Base-by-base conservation (phyloP, 1,284 basidiomycete genomes). In the Takashimella tepidaria region DNA sequence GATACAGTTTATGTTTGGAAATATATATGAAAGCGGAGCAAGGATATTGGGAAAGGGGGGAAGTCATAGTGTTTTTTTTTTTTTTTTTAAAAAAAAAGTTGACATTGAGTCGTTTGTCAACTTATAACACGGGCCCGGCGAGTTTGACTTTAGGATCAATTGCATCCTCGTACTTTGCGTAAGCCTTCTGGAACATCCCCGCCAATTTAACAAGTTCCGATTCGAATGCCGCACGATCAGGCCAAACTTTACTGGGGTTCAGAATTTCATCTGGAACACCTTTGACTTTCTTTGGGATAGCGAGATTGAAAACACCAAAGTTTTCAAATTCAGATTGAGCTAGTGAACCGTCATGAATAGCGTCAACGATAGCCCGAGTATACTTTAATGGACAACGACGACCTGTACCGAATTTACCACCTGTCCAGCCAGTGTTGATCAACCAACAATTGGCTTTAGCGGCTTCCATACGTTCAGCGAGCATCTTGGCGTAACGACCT, bases 391-490 rank as follows among this genome's bases (percentile, higher is more conserved):
- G 87, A 83, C 92, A 97, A 61, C 92, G 89, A 77, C 88, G 89
- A 63, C 90, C 90, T 27, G 76, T 76, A 54, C 95, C 95, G 75
- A 86, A 98, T 78, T 92, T 92, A 75, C 95, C 95, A 58, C 89
- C 87, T 54, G 89, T 88, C 95, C 95, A 98, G 69, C 95, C 95
- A 20, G 95, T 98, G 86, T 98, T 98, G 84, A 98, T 90, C 71
- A 98, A 83, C 91, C 91, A 98, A 81, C 93, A 97, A 78, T 95
- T 79, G 70, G 92, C 92, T 60, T 91, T 84, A 80, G 89, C 82
- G 78, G 87, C 83, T 56, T 86, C 78, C 95, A 98, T 98, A 70
- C 89, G 86, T 72, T 92, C 87, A 8, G 95, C 92, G 64, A 99
- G 83, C 96, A 98, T 99, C 76, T 87, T 83, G 49, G 95, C 95